Percentiles rank a stretch among this genome's conserved stretches.
These are phyloP conservation scores for Cyclostephanos invisitatus DNA, from an alignment of 108 stramenopile genomes.

Conservation along the genomic window DNA sequence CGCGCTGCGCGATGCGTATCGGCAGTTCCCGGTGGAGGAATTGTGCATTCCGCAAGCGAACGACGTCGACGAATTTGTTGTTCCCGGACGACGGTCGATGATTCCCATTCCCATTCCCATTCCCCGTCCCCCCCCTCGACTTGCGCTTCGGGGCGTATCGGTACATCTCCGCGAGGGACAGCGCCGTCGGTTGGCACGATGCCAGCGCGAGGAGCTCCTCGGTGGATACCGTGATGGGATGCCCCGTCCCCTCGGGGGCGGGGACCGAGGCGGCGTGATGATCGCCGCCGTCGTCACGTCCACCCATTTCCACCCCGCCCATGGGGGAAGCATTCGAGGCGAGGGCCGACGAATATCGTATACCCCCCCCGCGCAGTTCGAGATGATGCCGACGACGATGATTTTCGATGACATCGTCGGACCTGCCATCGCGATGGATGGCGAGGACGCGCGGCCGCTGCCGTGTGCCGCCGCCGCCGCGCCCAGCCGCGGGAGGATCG, in stretches of 20 bases:
- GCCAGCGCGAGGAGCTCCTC: constrained; percentile 73
- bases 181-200: constrained; percentile 73
- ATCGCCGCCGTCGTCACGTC: not conserved
- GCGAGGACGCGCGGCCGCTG: not conserved
- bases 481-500: not conserved
- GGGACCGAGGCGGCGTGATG: too few relatives aligned
- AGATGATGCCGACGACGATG: not conserved
- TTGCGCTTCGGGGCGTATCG: constrained; percentile 65
- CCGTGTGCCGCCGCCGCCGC: not conserved
- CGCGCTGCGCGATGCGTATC: constrained; percentile 90
- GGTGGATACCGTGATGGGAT: constrained; percentile 47
- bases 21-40: constrained; percentile 90
- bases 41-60: constrained; percentile 84
- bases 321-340: not conserved
- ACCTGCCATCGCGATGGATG: not conserved
- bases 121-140: constrained; percentile 6
- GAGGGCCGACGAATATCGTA: not conserved
- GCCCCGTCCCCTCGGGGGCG: not conserved
- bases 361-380: not conserved
- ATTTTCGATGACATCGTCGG: not conserved
- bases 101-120: too few relatives aligned
- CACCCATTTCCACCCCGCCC: not conserved
- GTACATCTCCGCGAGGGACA: constrained; percentile 85
- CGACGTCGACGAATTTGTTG: constrained; percentile 33
- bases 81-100: too few relatives aligned